Evolutionary conservation across 2,329 filamentous ascomycete species (phyloP).

Genomic region (Nigrospora oryzae): DNA sequence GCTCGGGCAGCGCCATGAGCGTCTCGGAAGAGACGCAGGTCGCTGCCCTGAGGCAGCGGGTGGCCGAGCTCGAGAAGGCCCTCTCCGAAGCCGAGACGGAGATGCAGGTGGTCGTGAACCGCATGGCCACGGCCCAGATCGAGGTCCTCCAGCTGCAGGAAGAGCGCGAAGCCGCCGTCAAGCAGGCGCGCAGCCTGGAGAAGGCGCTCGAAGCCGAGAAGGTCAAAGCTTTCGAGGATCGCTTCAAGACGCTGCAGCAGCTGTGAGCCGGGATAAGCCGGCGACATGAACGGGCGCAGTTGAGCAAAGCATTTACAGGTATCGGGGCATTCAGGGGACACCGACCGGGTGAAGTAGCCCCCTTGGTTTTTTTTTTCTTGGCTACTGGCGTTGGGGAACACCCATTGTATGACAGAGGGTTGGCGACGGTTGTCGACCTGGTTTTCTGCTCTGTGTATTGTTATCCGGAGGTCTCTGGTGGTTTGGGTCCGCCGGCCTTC

Average conservation of each 20-base stretch:
- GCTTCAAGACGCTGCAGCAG: conserved; percentile 23
- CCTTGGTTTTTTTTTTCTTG: too few relatives aligned
- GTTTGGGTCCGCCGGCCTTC: too few relatives aligned
- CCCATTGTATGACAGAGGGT: too few relatives aligned
- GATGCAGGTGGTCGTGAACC: conserved; percentile 75
- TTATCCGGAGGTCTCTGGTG: too few relatives aligned
- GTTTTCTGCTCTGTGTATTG: too few relatives aligned
- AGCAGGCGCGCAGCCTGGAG: conserved; percentile 63
- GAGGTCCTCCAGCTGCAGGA: conserved; percentile 73
- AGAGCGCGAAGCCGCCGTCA: conserved; percentile 65
- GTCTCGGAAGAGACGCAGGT: conserved; percentile 69
- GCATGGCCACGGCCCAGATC: conserved; percentile 77
- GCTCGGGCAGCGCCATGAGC: conserved; percentile 47
- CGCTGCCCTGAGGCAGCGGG: conserved; percentile 31
- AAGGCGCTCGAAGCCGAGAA: conserved; percentile 57
- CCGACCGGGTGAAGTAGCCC: too few relatives aligned
- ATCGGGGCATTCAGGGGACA: too few relatives aligned
- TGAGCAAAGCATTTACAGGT: too few relatives aligned
- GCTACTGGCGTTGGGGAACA: too few relatives aligned
- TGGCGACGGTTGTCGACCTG: too few relatives aligned
- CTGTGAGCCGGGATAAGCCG: background rate
- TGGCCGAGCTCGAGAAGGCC: conserved; percentile 29
- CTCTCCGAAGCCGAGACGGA: conserved; percentile 67
- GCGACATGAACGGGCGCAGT: too few relatives aligned
- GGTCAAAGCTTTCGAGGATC: conserved; percentile 40